Evolutionary conservation across 306 rosid species (phyloP).

Genomic region (Cicer pinnatifidum): DNA sequence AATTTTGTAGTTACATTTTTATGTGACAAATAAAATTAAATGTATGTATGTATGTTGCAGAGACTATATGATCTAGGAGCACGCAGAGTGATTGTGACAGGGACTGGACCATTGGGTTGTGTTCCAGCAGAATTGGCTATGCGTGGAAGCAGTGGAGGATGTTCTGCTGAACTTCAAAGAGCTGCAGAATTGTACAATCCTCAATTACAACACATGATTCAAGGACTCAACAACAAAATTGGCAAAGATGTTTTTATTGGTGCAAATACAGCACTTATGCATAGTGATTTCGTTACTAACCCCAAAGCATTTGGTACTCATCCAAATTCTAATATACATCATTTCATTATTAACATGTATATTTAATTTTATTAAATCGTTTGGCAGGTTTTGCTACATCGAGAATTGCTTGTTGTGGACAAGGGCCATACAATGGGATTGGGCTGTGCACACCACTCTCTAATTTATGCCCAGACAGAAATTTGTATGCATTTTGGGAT

Average conservation of each 20-base stretch:
- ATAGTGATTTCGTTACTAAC: slow-evolving; percentile 55
- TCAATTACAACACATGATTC: slow-evolving; percentile 62
- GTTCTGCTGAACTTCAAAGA: slow-evolving; percentile 67
- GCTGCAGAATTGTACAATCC: slow-evolving; percentile 74
- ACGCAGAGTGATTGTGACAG: slow-evolving; percentile 73
- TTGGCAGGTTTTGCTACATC: slow-evolving; percentile 65
- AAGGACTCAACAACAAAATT: slow-evolving; percentile 57
- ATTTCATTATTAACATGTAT: too few relatives aligned
- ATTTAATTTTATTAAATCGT: not conserved
- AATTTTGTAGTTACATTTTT: too few relatives aligned
- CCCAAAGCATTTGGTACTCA: slow-evolving; percentile 65
- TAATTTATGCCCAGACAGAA: slow-evolving; percentile 66
- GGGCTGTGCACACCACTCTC: slow-evolving; percentile 71
- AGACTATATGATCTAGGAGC: slow-evolving; percentile 64
- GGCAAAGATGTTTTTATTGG: slow-evolving; percentile 62
- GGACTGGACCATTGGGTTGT: slow-evolving; percentile 78
- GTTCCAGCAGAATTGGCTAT: slow-evolving; percentile 76
- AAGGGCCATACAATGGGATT: slow-evolving; percentile 80
- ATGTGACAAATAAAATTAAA: too few relatives aligned
- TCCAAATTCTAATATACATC: too few relatives aligned
- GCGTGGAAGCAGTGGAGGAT: slow-evolving; percentile 59
- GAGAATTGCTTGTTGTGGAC: slow-evolving; percentile 79
- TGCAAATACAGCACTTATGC: slow-evolving; percentile 59
- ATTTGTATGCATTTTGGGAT: slow-evolving; percentile 74
- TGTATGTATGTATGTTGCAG: slow-evolving; percentile 40